Evolutionary conservation across 2,329 filamentous ascomycete species (phyloP), one percentile per base, ranked within the genome.

Genomic region (Pseudocercospora cruenta): DNA sequence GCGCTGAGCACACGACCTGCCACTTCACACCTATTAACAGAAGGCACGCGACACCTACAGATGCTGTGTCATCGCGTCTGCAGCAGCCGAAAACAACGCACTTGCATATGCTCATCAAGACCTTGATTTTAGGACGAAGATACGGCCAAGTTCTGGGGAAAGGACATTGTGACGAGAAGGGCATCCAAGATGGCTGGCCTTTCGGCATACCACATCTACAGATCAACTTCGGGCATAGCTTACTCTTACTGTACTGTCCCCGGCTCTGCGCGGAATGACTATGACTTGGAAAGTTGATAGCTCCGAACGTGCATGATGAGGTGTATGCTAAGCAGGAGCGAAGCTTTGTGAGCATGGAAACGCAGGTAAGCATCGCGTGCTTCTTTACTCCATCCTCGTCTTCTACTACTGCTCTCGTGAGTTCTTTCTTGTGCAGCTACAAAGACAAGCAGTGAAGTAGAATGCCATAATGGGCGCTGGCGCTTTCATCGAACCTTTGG

Each of bases 401-500:
- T 24, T n/a, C n/a, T n/a, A n/a, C n/a, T n/a, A 10, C 16, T 21
- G 45, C 45, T 51, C 47, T 51, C 16, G 39, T 19, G 36, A 39
- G 14, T 12, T 10, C 5, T 5, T n/a, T 39, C 14, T 14, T 39
- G 2, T 7, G 19, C 39, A 19, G 7, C 5, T 43, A 2, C 16
- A 6, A 8, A n/a, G 1, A 16, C 33, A 14, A 14, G 2, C 33
- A 31, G 28, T 31, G 28, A 1, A 10, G 3, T 7, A 31, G n/a
- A 49, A 19, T 49, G 1, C 7, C 3, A 49, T 12, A 19, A 49
- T 87, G 85, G 86, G 85, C 39, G 80, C 81, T 53, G 86, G 87
- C 51, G 84, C 85, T 16, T 80, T 88, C 66, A 78, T 88, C 62
- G 88, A 90, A 71, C 88, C 87, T n/a, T 78, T 88, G 14, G 82